Base-by-base conservation (phyloP, 495 filamentous ascomycete genomes). In the Lasiosphaeria miniovina region DNA sequence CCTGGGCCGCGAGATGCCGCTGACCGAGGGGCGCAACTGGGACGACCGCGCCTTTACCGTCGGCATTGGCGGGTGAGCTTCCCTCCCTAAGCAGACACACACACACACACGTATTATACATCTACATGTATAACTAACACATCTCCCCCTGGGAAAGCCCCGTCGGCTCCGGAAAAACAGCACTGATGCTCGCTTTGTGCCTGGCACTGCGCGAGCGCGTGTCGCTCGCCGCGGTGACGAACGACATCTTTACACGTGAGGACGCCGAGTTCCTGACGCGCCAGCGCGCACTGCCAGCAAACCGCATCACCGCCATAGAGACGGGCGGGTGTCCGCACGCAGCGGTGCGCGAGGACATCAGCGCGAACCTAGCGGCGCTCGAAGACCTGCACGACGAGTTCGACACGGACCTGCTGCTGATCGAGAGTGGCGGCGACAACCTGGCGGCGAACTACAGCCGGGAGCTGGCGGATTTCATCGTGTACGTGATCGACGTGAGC, bases 221-320 rank as follows among this genome's bases (percentile, higher is more conserved):
- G 79, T 91, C 87, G 67, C 87, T 98, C 64, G 94, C 94, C 4
- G 94, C 93, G 43, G 93, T 98, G 3, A 98, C 94, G 35, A 98
- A 98, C 79, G 94, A 98, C 79, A 98, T 98, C 81, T 98, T 98
- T 83, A 98, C 94, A 33, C 89, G 89, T 60, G 94, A 98, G 78
- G 94, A 98, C 77, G 90, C 90, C 75, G 94, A 98, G 70, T 98
- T 98, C 82, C 88, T 98, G 0, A 93, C 90, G 56, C 84, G 86
- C 48, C 82, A 96, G 82, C 74, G 81, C 60, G 94, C 94, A 34
- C 89, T 98, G 0, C 87, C 93, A 0, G 77, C 93, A 0, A 63
- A 73, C 2, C 90, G 93, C 52, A 97, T 98, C 78, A 84, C 86
- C 60, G 94, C 94, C 67, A 98, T 98, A 76, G 94, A 98, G 75